Base-by-base conservation (phyloP, 176 grass and related monocot genomes). In the Cenchrus americanus region DNA sequence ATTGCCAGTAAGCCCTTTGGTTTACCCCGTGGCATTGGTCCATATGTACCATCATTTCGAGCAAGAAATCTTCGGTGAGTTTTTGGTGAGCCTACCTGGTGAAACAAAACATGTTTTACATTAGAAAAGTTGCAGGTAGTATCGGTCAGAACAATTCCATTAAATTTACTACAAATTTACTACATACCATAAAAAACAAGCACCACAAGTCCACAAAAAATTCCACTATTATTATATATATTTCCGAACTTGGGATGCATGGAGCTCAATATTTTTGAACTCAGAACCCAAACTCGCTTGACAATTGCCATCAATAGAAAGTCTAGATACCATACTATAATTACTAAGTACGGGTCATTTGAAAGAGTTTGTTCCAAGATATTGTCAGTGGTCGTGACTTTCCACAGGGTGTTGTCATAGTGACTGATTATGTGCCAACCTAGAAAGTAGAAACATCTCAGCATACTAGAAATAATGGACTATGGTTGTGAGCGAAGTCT, bases 21-120 rank as follows among this genome's bases (percentile, higher is more conserved):
- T 84, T 84, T 91, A 54, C 80, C 84, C 34, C 89, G 91, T 78
- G 95, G 95, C 92, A 98, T 91, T 12, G 95, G 95, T 72, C 95
- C 95, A 79, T 98, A 98, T 60, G 92, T 98, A 81, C 95, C 92
- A 75, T 86, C 86, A 70, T 91, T 88, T 47, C 91, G 91, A 78
- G 95, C 95, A 86, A 98, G 92, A 91, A 83, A 98, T 90, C 92
- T 98, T 48, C 92, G 84, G 27, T 98, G 95, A 62, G 95, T 95
- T 80, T 91, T 98, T 70, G 95, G 92, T n/a, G 95, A 93, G 43
- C 95, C 92, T 89, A 98, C 92, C 95, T 95, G 79, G 65, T n/a
- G 79, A 52, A 66, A 86, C 26, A 14, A 86, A 61, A 40, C 12
- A 3, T 24, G 65, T 48, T 22, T 62, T 62, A 22, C 47, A 49